phyloP scores from a whole-genome alignment of 441 rosid species.

The Gossypium schwendimanii region DNA sequence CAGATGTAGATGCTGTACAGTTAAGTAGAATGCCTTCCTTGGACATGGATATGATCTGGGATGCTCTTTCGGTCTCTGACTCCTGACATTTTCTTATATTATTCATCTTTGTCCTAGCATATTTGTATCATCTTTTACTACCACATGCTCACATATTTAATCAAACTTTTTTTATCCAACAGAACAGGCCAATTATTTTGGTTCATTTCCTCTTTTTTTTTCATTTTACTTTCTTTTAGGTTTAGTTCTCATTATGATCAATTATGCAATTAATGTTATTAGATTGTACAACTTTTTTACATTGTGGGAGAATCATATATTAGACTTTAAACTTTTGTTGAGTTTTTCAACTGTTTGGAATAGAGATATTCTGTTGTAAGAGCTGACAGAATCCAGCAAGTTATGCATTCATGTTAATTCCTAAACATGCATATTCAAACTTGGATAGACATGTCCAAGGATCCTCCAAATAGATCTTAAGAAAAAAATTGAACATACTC shows the following conservation, averaged over 20 bases:
- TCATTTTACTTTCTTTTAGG: not conserved
- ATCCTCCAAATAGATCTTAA: no score
- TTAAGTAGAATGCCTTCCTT: constrained; percentile 91
- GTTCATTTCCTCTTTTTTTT: not conserved
- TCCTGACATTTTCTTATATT: constrained; percentile 26
- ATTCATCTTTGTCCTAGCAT: not conserved
- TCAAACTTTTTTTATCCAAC: not conserved
- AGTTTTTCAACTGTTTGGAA: not conserved
- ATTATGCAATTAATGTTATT: not conserved
- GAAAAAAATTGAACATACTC: no score
- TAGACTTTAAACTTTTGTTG: not conserved
- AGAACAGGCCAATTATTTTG: not conserved
- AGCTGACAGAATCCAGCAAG: not conserved
- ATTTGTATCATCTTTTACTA: constrained; percentile 2
- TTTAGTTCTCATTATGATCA: no score
- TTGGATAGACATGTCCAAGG: no score
- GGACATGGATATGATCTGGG: constrained; percentile 97
- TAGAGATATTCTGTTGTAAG: not conserved
- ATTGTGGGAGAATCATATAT: not conserved
- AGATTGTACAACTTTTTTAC: not conserved
- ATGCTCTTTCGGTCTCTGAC: constrained; percentile 55
- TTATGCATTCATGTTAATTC: not conserved
- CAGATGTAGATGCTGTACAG: constrained; percentile 58
- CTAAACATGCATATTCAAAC: not conserved
- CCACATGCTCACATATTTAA: not conserved